These are phyloP conservation scores for Arabis hirsuta DNA, from an alignment of 345 rosid genomes.

Conservation along the genomic window DNA sequence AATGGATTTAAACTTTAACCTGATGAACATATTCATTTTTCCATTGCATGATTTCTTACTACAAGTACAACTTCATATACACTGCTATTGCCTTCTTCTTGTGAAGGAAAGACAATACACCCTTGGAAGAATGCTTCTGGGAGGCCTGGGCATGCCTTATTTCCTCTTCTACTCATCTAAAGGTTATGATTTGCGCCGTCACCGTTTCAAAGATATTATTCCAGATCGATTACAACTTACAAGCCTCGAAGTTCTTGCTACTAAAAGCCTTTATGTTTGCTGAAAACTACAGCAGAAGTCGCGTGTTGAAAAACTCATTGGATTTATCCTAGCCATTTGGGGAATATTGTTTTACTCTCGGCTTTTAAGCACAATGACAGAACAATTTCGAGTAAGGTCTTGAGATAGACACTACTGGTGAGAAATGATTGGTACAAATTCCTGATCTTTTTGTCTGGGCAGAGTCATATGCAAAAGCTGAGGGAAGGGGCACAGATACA, in stretches of 20 bases:
- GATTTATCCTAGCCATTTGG: slow-evolving; percentile 90
- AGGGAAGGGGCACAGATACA: slow-evolving; percentile 98
- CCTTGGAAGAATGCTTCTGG: slow-evolving; percentile 94
- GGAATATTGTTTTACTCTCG: slow-evolving; percentile 95
- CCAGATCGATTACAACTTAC: background rate
- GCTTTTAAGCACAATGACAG: slow-evolving; percentile 96
- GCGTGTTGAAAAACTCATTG: slow-evolving; percentile 78
- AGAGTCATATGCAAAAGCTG: slow-evolving; percentile 89
- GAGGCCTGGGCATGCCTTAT: slow-evolving; percentile 98
- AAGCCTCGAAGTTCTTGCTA: slow-evolving; percentile 21
- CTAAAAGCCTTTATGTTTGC: slow-evolving; percentile 44
- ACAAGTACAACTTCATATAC: slow-evolving; percentile 18
- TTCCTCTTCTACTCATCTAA: slow-evolving; percentile 91
- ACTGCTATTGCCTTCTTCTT: slow-evolving; percentile 28
- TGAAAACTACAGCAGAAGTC: slow-evolving; percentile 85
- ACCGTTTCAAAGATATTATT: background rate
- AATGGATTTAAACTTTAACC: background rate
- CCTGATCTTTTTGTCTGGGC: slow-evolving; percentile 41
- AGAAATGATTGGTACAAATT: slow-evolving; percentile 26
- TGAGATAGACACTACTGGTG: slow-evolving; percentile 25
- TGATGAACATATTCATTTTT: slow-evolving; percentile 2
- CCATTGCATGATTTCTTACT: slow-evolving; percentile 5
- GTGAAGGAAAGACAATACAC: slow-evolving; percentile 59
- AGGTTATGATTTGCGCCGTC: slow-evolving; percentile 46
- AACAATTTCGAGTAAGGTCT: slow-evolving; percentile 80